phyloP scores from a whole-genome alignment of 2,329 filamentous ascomycete genomes.

The Penicillium sp. region DNA sequence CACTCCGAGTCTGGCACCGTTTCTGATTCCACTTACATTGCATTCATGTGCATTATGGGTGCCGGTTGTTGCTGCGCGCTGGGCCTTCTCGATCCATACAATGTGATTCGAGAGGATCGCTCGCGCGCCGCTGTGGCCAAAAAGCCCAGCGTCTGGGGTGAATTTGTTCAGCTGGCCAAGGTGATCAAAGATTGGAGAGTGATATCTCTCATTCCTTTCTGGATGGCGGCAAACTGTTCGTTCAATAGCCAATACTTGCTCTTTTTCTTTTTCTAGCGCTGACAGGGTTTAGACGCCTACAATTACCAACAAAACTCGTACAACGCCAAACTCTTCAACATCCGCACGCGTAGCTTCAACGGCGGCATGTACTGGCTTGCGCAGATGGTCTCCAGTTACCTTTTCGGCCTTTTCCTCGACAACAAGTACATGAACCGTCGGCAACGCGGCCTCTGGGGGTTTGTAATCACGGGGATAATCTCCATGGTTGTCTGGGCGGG shows the following conservation, averaged over 20 bases:
- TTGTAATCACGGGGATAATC: constrained; percentile 64
- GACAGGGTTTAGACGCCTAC: constrained; percentile 47
- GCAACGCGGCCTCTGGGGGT: constrained; percentile 67
- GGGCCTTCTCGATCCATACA: constrained; percentile 70
- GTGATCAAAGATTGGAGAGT: constrained; percentile 56
- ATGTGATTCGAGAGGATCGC: constrained; percentile 75
- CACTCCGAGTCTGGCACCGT: constrained; percentile 33
- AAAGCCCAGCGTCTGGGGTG: constrained; percentile 80
- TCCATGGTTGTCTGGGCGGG: constrained; percentile 82
- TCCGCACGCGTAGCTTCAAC: constrained; percentile 74
- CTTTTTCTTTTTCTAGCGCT: neutral
- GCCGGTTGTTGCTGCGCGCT: constrained; percentile 72
- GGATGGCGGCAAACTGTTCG: constrained; percentile 2
- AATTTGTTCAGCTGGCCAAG: constrained; percentile 74
- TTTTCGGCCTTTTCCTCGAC: constrained; percentile 76
- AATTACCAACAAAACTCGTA: constrained; percentile 76
- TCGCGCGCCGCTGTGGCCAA: constrained; percentile 83
- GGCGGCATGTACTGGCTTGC: constrained; percentile 74
- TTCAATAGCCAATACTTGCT: neutral
- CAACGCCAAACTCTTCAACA: constrained; percentile 72
- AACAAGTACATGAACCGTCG: constrained; percentile 61
- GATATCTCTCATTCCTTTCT: neutral
- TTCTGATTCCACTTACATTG: constrained; percentile 77
- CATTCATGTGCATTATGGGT: constrained; percentile 79
- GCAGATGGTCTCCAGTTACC: constrained; percentile 74